These are phyloP conservation scores for Entomophthora muscae DNA, from an alignment of 371 early-diverging fungal species.

Conservation along the genomic window DNA sequence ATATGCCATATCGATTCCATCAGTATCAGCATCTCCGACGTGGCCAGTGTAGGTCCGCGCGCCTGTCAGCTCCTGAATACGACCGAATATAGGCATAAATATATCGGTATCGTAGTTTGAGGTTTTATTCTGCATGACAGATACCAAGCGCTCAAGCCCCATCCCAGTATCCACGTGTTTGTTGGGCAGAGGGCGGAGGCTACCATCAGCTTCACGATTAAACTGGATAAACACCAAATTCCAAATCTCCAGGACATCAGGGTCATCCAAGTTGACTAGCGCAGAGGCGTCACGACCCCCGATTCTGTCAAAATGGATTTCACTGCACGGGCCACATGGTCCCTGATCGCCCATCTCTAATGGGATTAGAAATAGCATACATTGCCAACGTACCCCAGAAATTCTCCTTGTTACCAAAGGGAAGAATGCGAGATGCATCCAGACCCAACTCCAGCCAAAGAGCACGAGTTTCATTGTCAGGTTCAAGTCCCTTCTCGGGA, in stretches of 20 bases:
- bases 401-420: slow-evolving; percentile 92
- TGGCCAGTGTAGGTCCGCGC: slow-evolving; percentile 69
- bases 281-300: slow-evolving; percentile 88
- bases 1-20: slow-evolving; percentile 95
- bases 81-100: slow-evolving; percentile 69
- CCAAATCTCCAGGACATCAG: slow-evolving; percentile 99
- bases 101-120: slow-evolving; percentile 99
- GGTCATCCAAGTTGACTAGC: slow-evolving; percentile 98
- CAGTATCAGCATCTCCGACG: slow-evolving; percentile 79
- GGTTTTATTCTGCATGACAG: slow-evolving; percentile 86
- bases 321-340: slow-evolving; percentile 99
- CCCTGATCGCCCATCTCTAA: slow-evolving; percentile 97
- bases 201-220: slow-evolving; percentile 92
- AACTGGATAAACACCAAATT: slow-evolving; percentile 99
- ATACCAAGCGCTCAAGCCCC: slow-evolving; percentile 96
- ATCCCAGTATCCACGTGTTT: slow-evolving; percentile 99
- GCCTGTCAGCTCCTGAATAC: slow-evolving; percentile 73
- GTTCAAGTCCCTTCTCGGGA: slow-evolving; percentile 50
- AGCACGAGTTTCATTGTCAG: slow-evolving; percentile 86
- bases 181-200: slow-evolving; percentile 77
- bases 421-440: slow-evolving; percentile 66
- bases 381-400: slow-evolving; percentile 64
- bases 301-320: slow-evolving; percentile 98
- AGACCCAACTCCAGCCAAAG: slow-evolving; percentile 91
- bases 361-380: not conserved